These are phyloP conservation scores for Marasmius sp. DNA, from an alignment of 1,284 basidiomycete species.

Conservation along the genomic window DNA sequence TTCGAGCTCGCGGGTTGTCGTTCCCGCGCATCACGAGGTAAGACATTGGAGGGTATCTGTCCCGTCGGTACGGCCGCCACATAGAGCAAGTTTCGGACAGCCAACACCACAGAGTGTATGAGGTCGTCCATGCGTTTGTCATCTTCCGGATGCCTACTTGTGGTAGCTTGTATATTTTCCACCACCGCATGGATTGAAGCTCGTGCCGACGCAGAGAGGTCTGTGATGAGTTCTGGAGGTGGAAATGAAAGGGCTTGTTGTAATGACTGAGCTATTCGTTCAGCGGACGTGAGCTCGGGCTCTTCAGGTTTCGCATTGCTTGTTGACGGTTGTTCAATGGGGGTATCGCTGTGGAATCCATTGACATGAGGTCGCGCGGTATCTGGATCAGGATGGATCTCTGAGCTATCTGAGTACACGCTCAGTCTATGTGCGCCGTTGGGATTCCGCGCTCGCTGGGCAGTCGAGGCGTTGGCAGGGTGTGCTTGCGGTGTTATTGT, in stretches of 20 bases:
- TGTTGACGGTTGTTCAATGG: conserved; percentile 20
- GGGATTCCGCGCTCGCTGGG: conserved; percentile 24
- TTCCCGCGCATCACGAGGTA: conserved; percentile 51
- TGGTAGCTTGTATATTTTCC: conserved; percentile 52
- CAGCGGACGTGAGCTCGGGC: conserved; percentile 61
- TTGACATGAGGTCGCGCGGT: conserved; percentile 28
- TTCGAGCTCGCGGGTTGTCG: conserved; percentile 44
- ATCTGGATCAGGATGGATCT: conserved; percentile 55
- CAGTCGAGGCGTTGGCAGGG: conserved; percentile 11
- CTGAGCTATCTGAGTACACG: conserved; percentile 77
- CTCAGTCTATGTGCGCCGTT: conserved; percentile 51
- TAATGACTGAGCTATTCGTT: conserved; percentile 62
- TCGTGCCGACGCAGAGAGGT: conserved; percentile 57
- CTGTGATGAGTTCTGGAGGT: conserved; percentile 55
- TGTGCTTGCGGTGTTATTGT: conserved; percentile 3
- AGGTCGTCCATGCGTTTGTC: conserved; percentile 60
- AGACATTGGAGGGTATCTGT: conserved; percentile 58
- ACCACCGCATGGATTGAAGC: conserved; percentile 65
- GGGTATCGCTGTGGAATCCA: conserved; percentile 27
- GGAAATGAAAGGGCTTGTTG: conserved; percentile 62
- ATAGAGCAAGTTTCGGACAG: conserved; percentile 75
- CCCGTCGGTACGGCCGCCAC: conserved; percentile 62
- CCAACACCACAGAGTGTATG: conserved; percentile 64
- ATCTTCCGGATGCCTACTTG: conserved; percentile 49
- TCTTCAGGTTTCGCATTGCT: neutral